Base-by-base conservation (phyloP, 306 rosid species). In the Cicer yamashitae region DNA sequence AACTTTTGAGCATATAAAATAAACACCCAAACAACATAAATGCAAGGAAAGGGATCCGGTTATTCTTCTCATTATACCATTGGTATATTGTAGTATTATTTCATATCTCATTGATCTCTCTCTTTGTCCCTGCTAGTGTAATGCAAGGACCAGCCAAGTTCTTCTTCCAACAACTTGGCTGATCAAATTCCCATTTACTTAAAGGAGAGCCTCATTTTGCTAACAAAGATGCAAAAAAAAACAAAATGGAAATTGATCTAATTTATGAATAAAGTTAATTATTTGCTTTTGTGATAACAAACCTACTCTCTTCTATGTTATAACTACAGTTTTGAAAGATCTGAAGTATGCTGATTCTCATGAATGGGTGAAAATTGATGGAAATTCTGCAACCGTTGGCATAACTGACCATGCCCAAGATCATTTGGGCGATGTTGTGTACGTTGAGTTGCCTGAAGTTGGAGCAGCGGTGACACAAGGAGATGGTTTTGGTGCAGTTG, bases 401-500 rank as follows among this genome's bases (percentile, higher is more conserved):
- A 88, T 94, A 80, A 90, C 96, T 14, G 92, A 92, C 74, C 97
- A 94, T 77, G 99, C 97, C 45, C 99, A 94, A 84, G 96, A 92
- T 83, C 99, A 94, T 82, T 86, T 94, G 71, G 96, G 99, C 13
- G 99, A 94, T 85, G 99, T 90, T 80, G 97, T 94, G 15, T 94
- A 89, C 40, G 93, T 94, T 69, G 97, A 94, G 84, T 22, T 88
- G 86, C 97, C 97, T 1, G 99, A 94, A 57, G 86, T 90, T 34
- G 97, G 99, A 43, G 54, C 48, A 1, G 14, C 84, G 10, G 90
- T 90, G 45, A 78, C 77, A 37, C 93, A 94, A 63, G 99, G 96
- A 8, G 78, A 54, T 25, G 64, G 90, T 67, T 92, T 94, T 67
- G 97, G 97, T 57, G 99, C 99, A 1, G 97, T 94, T 46, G 99